These are phyloP conservation scores for Arabidopsis arenosa DNA, from an alignment of 345 rosid species.

Conservation along the genomic window DNA sequence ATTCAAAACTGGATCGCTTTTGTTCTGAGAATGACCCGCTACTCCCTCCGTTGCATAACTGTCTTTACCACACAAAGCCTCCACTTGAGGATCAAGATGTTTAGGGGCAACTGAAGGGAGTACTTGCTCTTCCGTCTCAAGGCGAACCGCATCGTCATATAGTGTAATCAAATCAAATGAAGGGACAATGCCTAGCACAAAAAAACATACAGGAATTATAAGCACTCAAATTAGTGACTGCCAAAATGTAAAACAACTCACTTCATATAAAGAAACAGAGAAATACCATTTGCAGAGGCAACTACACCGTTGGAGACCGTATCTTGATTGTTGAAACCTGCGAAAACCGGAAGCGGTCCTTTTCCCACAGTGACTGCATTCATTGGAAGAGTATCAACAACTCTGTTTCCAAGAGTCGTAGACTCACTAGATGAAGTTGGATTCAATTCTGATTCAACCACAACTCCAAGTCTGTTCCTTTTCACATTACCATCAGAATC, in stretches of 20 bases:
- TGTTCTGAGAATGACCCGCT: neutral
- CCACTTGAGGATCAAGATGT: neutral
- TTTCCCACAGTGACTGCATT: neutral
- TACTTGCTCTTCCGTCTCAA: neutral
- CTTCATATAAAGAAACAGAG: too few relatives aligned
- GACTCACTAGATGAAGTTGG: neutral
- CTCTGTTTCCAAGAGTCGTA: neutral
- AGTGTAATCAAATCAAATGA: conserved; percentile 16
- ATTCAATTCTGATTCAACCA: neutral
- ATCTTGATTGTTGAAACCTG: neutral
- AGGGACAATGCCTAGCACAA: neutral
- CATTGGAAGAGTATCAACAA: neutral
- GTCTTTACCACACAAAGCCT: neutral
- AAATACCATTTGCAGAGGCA: too few relatives aligned
- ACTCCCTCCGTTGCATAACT: neutral
- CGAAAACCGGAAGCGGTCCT: neutral
- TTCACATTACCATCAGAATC: neutral
- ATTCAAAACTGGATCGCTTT: neutral
- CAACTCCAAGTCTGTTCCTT: neutral
- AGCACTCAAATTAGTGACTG: neutral
- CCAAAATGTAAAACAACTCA: too few relatives aligned
- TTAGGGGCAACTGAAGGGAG: conserved; percentile 4
- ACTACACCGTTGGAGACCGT: neutral
- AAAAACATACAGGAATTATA: neutral
- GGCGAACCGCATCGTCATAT: neutral